Evolutionary conservation across 306 rosid species (phyloP).

Genomic region (Pachyrhizus erosus): DNA sequence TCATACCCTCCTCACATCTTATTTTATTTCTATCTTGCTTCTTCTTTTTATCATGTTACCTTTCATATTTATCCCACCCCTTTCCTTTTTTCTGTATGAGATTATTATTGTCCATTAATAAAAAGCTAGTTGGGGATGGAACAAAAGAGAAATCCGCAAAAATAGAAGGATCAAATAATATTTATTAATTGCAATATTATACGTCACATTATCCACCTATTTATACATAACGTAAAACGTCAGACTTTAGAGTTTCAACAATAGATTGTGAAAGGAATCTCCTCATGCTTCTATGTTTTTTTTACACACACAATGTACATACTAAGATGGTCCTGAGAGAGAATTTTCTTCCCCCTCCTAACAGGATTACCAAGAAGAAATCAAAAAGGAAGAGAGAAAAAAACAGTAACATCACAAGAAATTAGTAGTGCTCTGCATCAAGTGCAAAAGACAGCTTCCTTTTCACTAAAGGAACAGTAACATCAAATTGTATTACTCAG

Average conservation of each 20-base stretch:
- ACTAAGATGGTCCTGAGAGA: background rate
- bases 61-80: background rate
- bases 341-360: background rate
- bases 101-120: background rate
- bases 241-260: background rate
- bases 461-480: background rate
- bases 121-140: background rate
- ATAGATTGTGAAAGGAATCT: background rate
- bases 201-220: background rate
- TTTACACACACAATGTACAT: background rate
- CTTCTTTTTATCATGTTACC: background rate
- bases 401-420: background rate
- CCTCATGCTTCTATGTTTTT: background rate
- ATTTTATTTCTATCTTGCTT: background rate
- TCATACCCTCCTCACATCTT: background rate
- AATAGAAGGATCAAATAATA: background rate
- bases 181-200: background rate
- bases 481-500: slow-evolving; percentile 8
- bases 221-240: background rate
- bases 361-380: background rate
- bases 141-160: slow-evolving; percentile 8
- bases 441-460: background rate
- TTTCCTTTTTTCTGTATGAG: background rate
- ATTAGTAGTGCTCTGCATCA: background rate
- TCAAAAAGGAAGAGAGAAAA: background rate